Evolutionary conservation across 352 stramenopile genomes (phyloP).

Genomic region (Phytophthora sojae): DNA sequence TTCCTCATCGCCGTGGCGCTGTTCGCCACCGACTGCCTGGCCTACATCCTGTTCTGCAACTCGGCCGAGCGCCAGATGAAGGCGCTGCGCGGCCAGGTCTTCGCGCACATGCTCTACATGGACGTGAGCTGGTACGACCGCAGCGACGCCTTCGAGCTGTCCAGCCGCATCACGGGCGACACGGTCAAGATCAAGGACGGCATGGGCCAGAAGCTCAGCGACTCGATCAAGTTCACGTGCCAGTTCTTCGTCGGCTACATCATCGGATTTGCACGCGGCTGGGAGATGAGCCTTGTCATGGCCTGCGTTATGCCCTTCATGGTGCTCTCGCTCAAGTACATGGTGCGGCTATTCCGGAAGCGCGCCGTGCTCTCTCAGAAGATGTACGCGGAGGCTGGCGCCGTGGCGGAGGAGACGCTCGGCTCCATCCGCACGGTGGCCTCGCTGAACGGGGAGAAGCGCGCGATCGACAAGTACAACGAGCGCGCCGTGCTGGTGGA

Average conservation of each 20-base stretch:
- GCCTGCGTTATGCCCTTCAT: slow-evolving; percentile 48
- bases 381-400: slow-evolving; percentile 51
- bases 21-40: slow-evolving; percentile 34
- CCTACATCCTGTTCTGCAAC: slow-evolving; percentile 22
- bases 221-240: slow-evolving; percentile 40
- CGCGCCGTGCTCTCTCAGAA: slow-evolving; percentile 32
- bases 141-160: slow-evolving; percentile 42
- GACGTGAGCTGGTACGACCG: slow-evolving; percentile 56
- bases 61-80: slow-evolving; percentile 50
- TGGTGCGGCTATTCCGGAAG: slow-evolving; percentile 37
- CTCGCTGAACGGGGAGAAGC: slow-evolving; percentile 45
- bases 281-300: slow-evolving; percentile 56
- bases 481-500: slow-evolving; percentile 30
- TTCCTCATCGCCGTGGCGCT: slow-evolving; percentile 41
- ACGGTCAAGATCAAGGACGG: slow-evolving; percentile 62
- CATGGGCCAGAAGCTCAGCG: slow-evolving; percentile 54
- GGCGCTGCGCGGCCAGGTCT: slow-evolving; percentile 29
- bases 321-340: slow-evolving; percentile 36
- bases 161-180: slow-evolving; percentile 46
- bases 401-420: slow-evolving; percentile 56
- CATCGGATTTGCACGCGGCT: slow-evolving; percentile 48
- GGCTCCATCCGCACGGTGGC: slow-evolving; percentile 50
- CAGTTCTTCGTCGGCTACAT: slow-evolving; percentile 51
- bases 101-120: slow-evolving; percentile 55
- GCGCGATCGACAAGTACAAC: slow-evolving; percentile 45